Evolutionary conservation across 2,329 filamentous ascomycete genomes (phyloP), one percentile per base, ranked within the genome.

Genomic region (Coniochaeta sp.): DNA sequence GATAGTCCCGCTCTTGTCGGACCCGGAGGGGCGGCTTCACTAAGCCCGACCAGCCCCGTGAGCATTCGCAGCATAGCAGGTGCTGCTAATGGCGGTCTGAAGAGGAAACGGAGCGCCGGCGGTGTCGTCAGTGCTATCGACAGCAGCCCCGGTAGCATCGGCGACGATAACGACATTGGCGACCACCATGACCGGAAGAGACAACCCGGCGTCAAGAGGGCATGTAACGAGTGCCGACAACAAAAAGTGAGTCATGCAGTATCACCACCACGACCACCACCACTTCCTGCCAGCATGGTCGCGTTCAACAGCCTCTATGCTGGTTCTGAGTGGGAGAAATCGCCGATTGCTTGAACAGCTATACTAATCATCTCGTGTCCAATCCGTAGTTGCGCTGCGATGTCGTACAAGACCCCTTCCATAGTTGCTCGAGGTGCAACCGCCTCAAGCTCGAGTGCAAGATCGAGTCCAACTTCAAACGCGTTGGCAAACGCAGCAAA

Each of bases 401-500:
- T 74, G 88, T 92, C 59, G 76, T 88, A 60, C 87, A 91, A 69
- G 87, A 89, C 26, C 87, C 87, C 16, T 91, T 91, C 67, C 80
- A 83, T 61, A 82, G 82, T 61, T 94, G 89, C 72, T 84, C 84
- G 51, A 79, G 89, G 52, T 94, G 89, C 71, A 81, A 81, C 65
- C 87, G 89, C 61, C 80, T 91, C 63, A 88, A 87, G 68, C 83
- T 92, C 55, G 81, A 85, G 55, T 94, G 89, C 76, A 89, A 89
- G 67, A 92, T 94, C 67, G 87, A 92, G 67, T 88, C 86, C 62
- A 90, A 91, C 68, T 92, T 92, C 71, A 91, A 91, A 76, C 84
- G 88, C 60, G 76, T 91, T 16, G 68, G 88, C 56, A 94, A 94
- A 73, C 81, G 88, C 38, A 87, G 83, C 57, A 87, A 89, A 66